A percentile compares a stretch with the other conserved stretches of the same genome.
Evolutionary conservation across 2,329 filamentous ascomycete species (phyloP).

Genomic region (Chaetothyriales sp.): DNA sequence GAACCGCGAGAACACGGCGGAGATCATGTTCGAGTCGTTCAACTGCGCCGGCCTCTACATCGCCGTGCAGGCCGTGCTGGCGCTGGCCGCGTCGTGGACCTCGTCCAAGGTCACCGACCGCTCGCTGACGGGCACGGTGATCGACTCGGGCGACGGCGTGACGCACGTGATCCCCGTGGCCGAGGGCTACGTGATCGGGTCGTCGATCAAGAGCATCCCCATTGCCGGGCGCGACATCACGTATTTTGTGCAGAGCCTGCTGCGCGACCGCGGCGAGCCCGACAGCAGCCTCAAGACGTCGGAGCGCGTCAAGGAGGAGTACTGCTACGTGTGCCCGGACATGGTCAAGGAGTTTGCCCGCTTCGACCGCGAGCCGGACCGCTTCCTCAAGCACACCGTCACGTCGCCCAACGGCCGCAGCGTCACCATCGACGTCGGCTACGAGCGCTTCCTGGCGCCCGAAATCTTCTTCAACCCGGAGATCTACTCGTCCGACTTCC

Average conservation of each 20-base stretch:
- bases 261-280: constrained; percentile 89
- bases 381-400: constrained; percentile 82
- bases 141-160: constrained; percentile 96
- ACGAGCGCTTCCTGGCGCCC: constrained; percentile 92
- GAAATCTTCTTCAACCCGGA: constrained; percentile 99
- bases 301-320: constrained; percentile 96
- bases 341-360: constrained; percentile 97
- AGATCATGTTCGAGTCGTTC: constrained; percentile 99
- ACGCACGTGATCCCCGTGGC: constrained; percentile 98
- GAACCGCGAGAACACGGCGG: constrained; percentile 96
- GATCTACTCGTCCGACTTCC: constrained; percentile 97
- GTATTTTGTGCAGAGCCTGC: constrained; percentile 92
- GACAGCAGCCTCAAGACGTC: constrained; percentile 96
- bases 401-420: constrained; percentile 73
- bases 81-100: constrained; percentile 94
- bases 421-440: constrained; percentile 81
- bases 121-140: constrained; percentile 91
- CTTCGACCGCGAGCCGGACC: constrained; percentile 83
- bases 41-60: constrained; percentile 99
- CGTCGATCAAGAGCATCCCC: constrained; percentile 96
- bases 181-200: constrained; percentile 97
- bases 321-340: constrained; percentile 96
- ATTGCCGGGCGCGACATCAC: constrained; percentile 97
- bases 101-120: constrained; percentile 95
- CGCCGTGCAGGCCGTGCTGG: constrained; percentile 91